A percentile compares a stretch with the other conserved stretches of the same genome.
Conservation (phyloP, 2,329 filamentous ascomycete species). For the Pseudogymnoascus sp. region DNA sequence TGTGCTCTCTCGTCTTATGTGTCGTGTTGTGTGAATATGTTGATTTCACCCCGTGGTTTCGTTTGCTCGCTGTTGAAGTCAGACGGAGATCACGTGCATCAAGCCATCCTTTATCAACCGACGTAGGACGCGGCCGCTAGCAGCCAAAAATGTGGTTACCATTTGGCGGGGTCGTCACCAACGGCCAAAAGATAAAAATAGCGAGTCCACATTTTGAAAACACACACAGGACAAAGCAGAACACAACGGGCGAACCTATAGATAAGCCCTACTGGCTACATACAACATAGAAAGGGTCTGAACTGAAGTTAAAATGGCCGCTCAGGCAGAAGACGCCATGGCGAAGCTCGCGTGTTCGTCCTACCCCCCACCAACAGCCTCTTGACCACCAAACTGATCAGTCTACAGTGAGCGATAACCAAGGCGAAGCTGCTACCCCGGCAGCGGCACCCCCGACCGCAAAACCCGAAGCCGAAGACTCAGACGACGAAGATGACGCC, state of each 20-base stretch:
- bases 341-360: constrained; percentile 8
- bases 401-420: background rate
- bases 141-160: background rate
- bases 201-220: background rate
- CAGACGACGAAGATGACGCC: constrained; percentile 41
- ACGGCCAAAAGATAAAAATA: background rate
- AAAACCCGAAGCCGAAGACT: constrained; percentile 34
- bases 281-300: background rate
- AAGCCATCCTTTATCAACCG: background rate
- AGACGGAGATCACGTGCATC: background rate
- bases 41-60: background rate
- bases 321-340: constrained; percentile 5
- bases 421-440: background rate
- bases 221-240: background rate
- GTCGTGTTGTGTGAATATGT: background rate
- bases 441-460: background rate
- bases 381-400: background rate
- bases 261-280: background rate
- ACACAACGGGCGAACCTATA: background rate
- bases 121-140: background rate
- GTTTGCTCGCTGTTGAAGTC: background rate
- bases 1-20: background rate
- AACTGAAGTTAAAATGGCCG: background rate
- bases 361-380: background rate
- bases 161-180: background rate